phyloP scores from a whole-genome alignment of 2,329 filamentous ascomycete species.

The Neofusicoccum cordaticola region DNA sequence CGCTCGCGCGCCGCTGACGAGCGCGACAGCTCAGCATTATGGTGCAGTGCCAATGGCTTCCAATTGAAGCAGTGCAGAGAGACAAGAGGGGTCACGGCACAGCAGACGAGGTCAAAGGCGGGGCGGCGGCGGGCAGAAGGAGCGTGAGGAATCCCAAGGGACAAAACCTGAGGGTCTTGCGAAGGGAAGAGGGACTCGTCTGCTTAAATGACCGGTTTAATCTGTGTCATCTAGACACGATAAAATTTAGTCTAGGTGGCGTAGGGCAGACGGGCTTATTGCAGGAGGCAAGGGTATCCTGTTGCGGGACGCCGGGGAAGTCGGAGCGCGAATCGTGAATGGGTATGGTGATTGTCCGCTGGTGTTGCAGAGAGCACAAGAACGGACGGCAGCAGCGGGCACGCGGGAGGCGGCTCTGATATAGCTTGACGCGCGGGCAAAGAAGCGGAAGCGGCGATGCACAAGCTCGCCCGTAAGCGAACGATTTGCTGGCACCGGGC shows the following conservation, averaged over 20 bases:
- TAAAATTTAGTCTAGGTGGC: constrained; percentile 18
- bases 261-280: constrained; percentile 18
- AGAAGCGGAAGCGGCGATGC: constrained; percentile 5
- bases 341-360: constrained; percentile 8
- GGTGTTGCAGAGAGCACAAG: constrained; percentile 16
- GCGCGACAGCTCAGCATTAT: constrained; percentile 15
- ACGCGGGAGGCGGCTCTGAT: constrained; percentile 16
- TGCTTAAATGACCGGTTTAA: constrained; percentile 17
- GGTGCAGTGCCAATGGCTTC: constrained; percentile 5
- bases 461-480: constrained; percentile 12
- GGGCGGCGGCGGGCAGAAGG: neutral
- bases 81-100: neutral
- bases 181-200: constrained; percentile 7
- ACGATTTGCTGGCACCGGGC: constrained; percentile 18
- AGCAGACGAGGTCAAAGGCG: neutral
- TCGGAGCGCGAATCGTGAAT: constrained; percentile 16
- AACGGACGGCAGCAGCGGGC: constrained; percentile 15
- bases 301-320: constrained; percentile 14
- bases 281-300: constrained; percentile 17
- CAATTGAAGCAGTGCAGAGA: constrained; percentile 2
- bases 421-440: constrained; percentile 13
- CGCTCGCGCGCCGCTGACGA: constrained; percentile 9
- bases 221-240: constrained; percentile 19
- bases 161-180: constrained; percentile 7
- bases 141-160: constrained; percentile 10